Evolutionary conservation across 495 filamentous ascomycete species (phyloP), one percentile per base, ranked within the genome.

Genomic region (Bryoglossum gracile): DNA sequence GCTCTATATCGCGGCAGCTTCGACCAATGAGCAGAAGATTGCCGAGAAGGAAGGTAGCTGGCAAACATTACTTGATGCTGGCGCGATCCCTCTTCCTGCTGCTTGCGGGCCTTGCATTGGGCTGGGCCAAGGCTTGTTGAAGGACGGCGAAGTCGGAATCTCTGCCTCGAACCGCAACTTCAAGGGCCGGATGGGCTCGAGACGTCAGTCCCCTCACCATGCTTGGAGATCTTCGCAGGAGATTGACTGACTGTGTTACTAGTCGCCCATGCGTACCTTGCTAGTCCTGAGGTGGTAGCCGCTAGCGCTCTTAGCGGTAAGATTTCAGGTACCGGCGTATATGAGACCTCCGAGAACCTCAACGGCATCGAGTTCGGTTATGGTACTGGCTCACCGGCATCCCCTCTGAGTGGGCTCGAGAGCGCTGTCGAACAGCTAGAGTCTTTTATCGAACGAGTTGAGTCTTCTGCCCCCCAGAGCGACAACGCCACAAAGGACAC

Each of bases 41-140:
- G 87, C 92, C 1, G 88, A 95, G 66, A 82, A 79, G 18, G 70
- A 75, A 3, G 91, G 91, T 16, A 87, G 94, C 65, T 97, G 90
- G 91, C 87, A 94, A 65, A 69, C 75, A 8, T 67, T 97, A 18
- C 63, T 95, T 3, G 81, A 84, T 24, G 86, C 91, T 22, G 90
- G 91, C 9, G 89, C 89, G 0, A 69, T 76, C 35, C 69, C 81
- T 0, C 69, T 94, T 0, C 86, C 86, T 0, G 74, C 89, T 1
- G 87, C 86, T 0, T 97, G 91, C 57, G 89, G 86, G 1, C 85
- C 87, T 1, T 97, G 91, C 62, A 96, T 98, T 51, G 91, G 92
- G 2, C 76, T 96, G 4, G 86, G 89, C 3, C 83, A 79, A 0
- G 90, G 91, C 8, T 72, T 95, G 0, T 74, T 96, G 0, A 84